These are phyloP conservation scores for Xanthoconium purpureum DNA, from an alignment of 768 basidiomycete species.

Conservation along the genomic window DNA sequence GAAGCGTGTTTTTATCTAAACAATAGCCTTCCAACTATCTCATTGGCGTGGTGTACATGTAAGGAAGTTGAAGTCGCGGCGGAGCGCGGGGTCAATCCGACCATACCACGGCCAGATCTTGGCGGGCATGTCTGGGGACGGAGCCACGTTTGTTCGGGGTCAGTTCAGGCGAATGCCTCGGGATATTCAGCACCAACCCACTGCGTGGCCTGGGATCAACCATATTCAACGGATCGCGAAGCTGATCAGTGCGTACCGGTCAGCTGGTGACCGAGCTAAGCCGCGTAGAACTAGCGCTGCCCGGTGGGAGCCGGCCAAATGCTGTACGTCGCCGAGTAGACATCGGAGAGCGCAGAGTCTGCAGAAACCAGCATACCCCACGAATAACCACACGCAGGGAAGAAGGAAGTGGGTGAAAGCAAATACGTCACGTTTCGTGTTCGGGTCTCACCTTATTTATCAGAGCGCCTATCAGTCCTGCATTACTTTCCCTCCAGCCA, in stretches of 20 bases:
- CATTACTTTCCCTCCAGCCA: neutral
- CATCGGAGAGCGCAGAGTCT: neutral
- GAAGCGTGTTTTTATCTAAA: too few relatives aligned
- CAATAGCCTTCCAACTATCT: constrained; percentile 11
- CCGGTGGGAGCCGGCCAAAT: neutral
- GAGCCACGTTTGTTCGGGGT: neutral
- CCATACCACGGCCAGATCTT: neutral
- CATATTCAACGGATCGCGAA: too few relatives aligned
- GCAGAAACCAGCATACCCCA: neutral
- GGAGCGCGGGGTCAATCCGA: neutral
- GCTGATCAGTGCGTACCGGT: too few relatives aligned
- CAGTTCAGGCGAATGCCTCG: neutral
- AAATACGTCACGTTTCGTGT: neutral
- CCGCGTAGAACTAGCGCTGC: neutral
- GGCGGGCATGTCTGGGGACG: neutral
- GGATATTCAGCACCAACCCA: too few relatives aligned
- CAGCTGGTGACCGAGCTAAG: neutral
- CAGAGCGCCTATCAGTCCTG: neutral
- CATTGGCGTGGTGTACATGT: neutral
- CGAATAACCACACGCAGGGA: too few relatives aligned
- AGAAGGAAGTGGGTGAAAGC: neutral
- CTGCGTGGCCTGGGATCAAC: too few relatives aligned
- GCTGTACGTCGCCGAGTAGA: neutral
- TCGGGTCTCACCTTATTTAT: neutral
- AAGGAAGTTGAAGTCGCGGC: neutral